A percentile compares a stretch with the other conserved stretches of the same genome.
These are phyloP conservation scores for Calamus simplicifolius DNA, from an alignment of 176 grass and related monocot genomes.

Conservation along the genomic window DNA sequence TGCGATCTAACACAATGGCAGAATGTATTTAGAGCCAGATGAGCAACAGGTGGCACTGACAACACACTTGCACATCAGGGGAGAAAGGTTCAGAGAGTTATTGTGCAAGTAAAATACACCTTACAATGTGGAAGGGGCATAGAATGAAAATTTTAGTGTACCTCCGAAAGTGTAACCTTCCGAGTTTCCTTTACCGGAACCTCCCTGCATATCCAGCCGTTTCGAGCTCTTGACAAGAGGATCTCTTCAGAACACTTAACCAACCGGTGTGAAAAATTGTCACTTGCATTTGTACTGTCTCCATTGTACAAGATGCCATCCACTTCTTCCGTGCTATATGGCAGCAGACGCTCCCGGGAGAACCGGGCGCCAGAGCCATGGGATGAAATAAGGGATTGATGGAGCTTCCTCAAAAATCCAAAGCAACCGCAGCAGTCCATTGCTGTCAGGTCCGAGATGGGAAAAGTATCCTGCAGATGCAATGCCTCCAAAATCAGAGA, in stretches of 20 bases:
- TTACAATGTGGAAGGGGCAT: too few species aligned
- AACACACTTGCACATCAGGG: too few species aligned
- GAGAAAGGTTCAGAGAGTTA: background rate
- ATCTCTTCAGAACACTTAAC: constrained; percentile 60
- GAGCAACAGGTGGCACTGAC: too few species aligned
- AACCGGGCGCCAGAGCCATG: constrained; percentile 12
- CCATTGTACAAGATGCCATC: constrained; percentile 6
- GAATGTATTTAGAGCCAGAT: too few species aligned
- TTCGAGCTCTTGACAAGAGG: constrained; percentile 35
- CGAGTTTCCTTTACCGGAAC: constrained; percentile 52
- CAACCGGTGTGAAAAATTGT: constrained; percentile 9
- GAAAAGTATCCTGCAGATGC: too few species aligned
- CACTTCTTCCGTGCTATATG: constrained; percentile 25
- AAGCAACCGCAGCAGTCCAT: constrained; percentile 78
- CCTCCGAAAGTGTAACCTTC: constrained; percentile 55
- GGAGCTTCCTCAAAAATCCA: constrained; percentile 51
- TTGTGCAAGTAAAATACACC: constrained; percentile 4
- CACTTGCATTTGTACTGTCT: constrained; percentile 19
- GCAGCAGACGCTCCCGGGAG: constrained; percentile 31
- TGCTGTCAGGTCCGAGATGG: constrained; percentile 36
- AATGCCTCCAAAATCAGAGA: too few species aligned
- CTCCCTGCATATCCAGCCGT: constrained; percentile 57
- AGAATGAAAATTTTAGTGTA: constrained; percentile 5
- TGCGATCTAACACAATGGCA: too few species aligned
- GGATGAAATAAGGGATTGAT: constrained; percentile 3